Percentiles rank a stretch among this genome's conserved stretches.
Evolutionary conservation across 805 yeast genomes (phyloP).

Genomic region (Candida palmyrensis): DNA sequence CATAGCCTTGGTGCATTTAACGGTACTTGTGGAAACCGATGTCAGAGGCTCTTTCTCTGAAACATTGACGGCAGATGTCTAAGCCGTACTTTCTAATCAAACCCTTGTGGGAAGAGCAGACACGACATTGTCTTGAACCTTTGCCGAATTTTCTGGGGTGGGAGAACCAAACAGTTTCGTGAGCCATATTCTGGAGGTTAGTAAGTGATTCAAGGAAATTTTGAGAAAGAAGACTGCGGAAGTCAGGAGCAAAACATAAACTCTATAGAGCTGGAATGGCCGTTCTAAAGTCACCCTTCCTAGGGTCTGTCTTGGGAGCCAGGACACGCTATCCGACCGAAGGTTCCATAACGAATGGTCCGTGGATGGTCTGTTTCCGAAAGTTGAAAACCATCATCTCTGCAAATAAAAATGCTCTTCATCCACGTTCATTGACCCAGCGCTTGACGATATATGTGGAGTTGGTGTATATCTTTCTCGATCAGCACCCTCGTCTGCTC

Average conservation of each 20-base stretch:
- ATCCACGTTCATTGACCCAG: too few relatives aligned
- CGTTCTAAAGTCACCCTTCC: too few relatives aligned
- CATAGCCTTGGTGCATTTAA: conserved; percentile 41
- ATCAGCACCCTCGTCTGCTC: too few relatives aligned
- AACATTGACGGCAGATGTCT: conserved; percentile 99
- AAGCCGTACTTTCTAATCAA: conserved; percentile 99
- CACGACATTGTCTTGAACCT: conserved; percentile 99
- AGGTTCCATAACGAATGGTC: too few relatives aligned
- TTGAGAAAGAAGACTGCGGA: neutral
- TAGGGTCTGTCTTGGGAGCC: too few relatives aligned
- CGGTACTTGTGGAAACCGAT: conserved; percentile 99
- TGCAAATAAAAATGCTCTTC: too few relatives aligned
- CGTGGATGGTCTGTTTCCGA: too few relatives aligned
- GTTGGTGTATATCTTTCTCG: too few relatives aligned
- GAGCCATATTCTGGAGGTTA: conserved; percentile 76
- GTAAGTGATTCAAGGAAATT: conserved; percentile 26
- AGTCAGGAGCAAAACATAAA: neutral
- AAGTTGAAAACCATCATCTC: too few relatives aligned
- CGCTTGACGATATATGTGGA: too few relatives aligned
- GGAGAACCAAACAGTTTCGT: conserved; percentile 99
- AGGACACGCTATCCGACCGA: too few relatives aligned
- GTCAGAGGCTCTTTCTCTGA: conserved; percentile 99
- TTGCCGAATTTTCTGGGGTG: conserved; percentile 99
- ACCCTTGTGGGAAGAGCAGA: conserved; percentile 98
- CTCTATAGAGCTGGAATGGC: too few relatives aligned